Conservation (phyloP, 2,329 filamentous ascomycete genomes). For the Pestalotiopsis sp. region DNA sequence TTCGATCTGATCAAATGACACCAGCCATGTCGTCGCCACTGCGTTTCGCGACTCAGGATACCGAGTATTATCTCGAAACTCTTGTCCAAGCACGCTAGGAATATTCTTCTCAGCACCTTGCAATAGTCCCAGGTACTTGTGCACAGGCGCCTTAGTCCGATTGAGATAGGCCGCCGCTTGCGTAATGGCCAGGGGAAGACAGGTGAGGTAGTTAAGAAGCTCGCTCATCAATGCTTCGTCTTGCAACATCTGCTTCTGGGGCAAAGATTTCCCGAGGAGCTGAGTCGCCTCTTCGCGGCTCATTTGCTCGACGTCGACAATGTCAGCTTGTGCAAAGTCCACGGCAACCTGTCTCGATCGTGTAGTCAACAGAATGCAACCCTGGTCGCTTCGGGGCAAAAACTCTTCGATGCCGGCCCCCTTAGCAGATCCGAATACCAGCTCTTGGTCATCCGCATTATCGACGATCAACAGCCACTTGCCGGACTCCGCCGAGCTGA, state of each 20-base stretch:
- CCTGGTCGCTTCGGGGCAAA: conserved; percentile 20
- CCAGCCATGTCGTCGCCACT: conserved; percentile 40
- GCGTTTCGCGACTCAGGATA: conserved; percentile 35
- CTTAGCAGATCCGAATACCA: background rate
- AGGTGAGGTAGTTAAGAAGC: conserved; percentile 37
- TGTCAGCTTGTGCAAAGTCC: conserved; percentile 25
- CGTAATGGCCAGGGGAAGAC: conserved; percentile 41
- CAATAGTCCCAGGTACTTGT: conserved; percentile 38
- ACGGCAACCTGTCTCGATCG: conserved; percentile 33
- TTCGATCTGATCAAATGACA: conserved; percentile 43
- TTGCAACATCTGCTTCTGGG: conserved; percentile 21
- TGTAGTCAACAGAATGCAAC: conserved; percentile 40
- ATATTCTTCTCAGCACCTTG: conserved; percentile 32
- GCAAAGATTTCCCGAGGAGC: conserved; percentile 29
- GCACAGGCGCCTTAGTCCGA: conserved; percentile 23
- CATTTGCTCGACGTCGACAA: conserved; percentile 34
- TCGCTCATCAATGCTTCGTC: conserved; percentile 19
- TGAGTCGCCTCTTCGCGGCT: conserved; percentile 25
- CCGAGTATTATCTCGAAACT: conserved; percentile 36
- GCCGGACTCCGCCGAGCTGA: conserved; percentile 23
- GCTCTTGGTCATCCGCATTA: background rate
- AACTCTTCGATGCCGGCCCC: background rate
- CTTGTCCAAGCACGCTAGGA: conserved; percentile 33
- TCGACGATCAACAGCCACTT: conserved; percentile 2
- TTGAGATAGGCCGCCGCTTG: conserved; percentile 44